Evolutionary conservation across 306 rosid genomes (phyloP), one percentile per base, ranked within the genome.

Genomic region (Urtica urens): DNA sequence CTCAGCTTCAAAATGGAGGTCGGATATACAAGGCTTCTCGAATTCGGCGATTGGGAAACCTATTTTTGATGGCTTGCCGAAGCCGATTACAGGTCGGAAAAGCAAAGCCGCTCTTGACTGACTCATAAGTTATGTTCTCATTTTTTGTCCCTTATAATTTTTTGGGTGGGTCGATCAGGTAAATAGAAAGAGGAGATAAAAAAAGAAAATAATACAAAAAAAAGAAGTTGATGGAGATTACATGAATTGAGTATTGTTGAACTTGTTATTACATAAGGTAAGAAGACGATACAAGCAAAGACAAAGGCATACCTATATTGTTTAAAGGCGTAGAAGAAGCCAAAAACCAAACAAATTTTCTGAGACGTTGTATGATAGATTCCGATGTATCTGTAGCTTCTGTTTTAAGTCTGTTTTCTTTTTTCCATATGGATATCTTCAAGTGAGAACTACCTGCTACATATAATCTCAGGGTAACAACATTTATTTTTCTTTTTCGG

Each of bases 61-160:
- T 12, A 86, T 86, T 26, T 79, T 81, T 58, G 96, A 86, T 63
- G 90, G 94, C 53, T 72, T 87, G 53, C 87, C 96, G 0, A 87
- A 66, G 67, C 93, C 93, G 18, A 21, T 68, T 8, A 60, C 70
- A 1, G 68, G 76, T 49, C 73, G 94, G 67, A 78, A 53, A 68
- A 80, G 73, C 72, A 86, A 87, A 73, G 80, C 96, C 30, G 94
- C 94, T 28, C 77, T 87, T 47, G 96, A 87, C 63, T 87, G 57
- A 72, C 59, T 57, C 10, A 31, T 13, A 35, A 28, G 42, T 27
- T 49, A 19, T 55, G 27, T 17, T 60, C 44, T 62, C 47, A 68
- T 67, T 16, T 77, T 70, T 44, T 74, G 70, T 72, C 64, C 48
- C 65, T 41, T 3, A 35, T 10, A 35, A 3, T 13, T 47, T 25